Evolutionary conservation across 805 yeast species (phyloP).

Genomic region (Yamadazyma sp.): DNA sequence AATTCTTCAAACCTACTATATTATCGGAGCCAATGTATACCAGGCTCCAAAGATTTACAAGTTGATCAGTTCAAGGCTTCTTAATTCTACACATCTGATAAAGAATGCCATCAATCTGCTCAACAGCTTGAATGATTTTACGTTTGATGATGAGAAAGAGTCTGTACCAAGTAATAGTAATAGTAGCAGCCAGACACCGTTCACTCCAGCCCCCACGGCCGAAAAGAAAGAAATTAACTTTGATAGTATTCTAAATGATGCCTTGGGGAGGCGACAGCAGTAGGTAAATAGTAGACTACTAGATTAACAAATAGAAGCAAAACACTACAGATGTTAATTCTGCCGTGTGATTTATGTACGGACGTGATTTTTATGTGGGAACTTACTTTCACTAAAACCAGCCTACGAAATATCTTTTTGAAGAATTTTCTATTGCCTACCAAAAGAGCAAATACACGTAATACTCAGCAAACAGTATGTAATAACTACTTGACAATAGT

Average conservation of each 20-base stretch:
- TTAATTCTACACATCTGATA: conserved; percentile 36
- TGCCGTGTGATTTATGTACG: no score
- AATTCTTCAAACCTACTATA: conserved; percentile 75
- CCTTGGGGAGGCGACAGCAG: conserved; percentile 4
- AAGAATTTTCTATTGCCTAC: no score
- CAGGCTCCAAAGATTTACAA: conserved; percentile 82
- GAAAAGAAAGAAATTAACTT: conserved; percentile 9
- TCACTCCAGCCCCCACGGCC: conserved; percentile 6
- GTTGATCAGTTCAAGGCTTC: conserved; percentile 66
- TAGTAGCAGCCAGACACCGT: conserved; percentile 10
- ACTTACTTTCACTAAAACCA: no score
- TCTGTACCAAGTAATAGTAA: background rate
- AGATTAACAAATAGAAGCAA: no score
- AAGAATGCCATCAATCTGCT: conserved; percentile 34
- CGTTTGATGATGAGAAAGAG: conserved; percentile 9
- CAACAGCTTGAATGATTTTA: conserved; percentile 27
- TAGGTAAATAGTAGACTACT: conserved; percentile 3
- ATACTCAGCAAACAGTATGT: no score
- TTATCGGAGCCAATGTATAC: conserved; percentile 88
- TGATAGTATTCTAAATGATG: conserved; percentile 9
- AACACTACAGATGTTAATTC: no score
- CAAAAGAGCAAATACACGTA: no score
- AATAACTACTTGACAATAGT: no score
- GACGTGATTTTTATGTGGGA: no score
- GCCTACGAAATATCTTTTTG: no score